Percentiles rank a stretch among this genome's conserved stretches.
Evolutionary conservation across 495 filamentous ascomycete species (phyloP).

Genomic region (Aspergillus heteromorphus): DNA sequence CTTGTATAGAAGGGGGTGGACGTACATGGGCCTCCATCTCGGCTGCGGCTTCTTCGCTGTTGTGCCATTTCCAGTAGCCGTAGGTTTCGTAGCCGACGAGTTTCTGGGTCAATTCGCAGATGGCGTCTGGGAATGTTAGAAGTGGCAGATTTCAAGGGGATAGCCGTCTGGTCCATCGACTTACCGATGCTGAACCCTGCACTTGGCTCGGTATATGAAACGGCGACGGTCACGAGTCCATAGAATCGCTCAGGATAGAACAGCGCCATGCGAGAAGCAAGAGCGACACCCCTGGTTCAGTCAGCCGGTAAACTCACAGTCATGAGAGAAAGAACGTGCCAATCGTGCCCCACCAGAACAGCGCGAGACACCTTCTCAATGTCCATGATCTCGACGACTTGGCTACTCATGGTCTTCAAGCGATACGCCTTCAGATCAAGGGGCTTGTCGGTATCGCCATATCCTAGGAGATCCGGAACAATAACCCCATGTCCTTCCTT

Average conservation of each 20-base stretch:
- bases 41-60: constrained; percentile 1
- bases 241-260: neutral
- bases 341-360: constrained; percentile 21
- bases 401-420: constrained; percentile 25
- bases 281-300: neutral
- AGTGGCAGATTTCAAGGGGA: too few relatives aligned
- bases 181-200: neutral
- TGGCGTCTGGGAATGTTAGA: neutral
- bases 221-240: neutral
- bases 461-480: constrained; percentile 46
- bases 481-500: constrained; percentile 38
- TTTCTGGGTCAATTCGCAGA: neutral
- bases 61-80: constrained; percentile 4
- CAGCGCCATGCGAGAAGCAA: neutral
- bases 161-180: neutral
- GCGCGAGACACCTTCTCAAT: constrained; percentile 9
- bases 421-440: constrained; percentile 23
- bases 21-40: neutral
- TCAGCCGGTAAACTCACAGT: neutral
- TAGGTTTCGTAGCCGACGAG: neutral
- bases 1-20: neutral
- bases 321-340: neutral
- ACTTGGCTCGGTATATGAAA: neutral
- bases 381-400: constrained; percentile 35
- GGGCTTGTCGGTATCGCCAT: constrained; percentile 41